A percentile compares a stretch with the other conserved stretches of the same genome.
These are phyloP conservation scores for Solanum stenotomum DNA, from an alignment of 257 asterid species.

Conservation along the genomic window DNA sequence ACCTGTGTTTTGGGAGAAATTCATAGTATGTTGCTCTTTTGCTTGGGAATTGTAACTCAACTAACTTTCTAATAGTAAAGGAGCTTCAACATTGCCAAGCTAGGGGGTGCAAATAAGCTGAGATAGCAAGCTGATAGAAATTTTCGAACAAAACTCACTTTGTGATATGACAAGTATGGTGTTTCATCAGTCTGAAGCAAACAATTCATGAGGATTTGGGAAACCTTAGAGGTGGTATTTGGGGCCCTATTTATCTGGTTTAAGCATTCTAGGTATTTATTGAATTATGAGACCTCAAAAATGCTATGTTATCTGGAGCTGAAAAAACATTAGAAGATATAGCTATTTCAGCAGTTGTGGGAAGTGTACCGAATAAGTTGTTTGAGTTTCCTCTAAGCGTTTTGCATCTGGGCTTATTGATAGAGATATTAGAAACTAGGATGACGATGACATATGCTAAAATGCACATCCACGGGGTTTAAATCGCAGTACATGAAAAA, in stretches of 20 bases:
- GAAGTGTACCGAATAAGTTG: not conserved
- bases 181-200: not conserved
- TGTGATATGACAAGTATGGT: not conserved
- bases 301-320: not conserved
- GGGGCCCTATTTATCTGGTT: not conserved
- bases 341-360: not conserved
- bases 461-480: not conserved
- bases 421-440: not conserved
- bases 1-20: not conserved
- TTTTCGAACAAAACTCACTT: not conserved
- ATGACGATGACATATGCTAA: not conserved
- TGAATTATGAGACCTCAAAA: not conserved
- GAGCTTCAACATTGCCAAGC: not conserved
- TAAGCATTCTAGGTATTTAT: not conserved
- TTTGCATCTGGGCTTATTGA: not conserved
- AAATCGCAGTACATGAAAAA: not conserved
- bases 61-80: not conserved
- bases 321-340: not conserved
- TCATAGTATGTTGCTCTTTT: not conserved
- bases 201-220: not conserved
- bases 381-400: not conserved
- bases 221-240: not conserved
- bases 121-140: not conserved
- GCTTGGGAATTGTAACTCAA: not conserved
- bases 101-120: not conserved